A percentile compares a stretch with the other conserved stretches of the same genome.
Conservation (phyloP, 2,329 filamentous ascomycete species). For the Stemphylium beticola region DNA sequence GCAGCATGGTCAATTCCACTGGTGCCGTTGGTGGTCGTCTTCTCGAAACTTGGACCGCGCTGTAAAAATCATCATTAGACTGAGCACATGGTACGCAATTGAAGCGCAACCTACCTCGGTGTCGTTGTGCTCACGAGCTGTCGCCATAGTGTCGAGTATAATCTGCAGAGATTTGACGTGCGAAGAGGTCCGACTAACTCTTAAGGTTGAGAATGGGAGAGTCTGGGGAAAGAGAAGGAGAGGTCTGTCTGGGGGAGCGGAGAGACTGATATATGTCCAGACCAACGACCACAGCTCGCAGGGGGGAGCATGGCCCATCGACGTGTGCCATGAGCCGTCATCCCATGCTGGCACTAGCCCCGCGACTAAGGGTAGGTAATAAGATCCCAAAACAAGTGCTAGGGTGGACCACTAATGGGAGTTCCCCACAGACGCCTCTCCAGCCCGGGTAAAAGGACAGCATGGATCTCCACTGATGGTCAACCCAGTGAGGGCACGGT, state of each 20-base stretch:
- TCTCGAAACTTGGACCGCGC: slow-evolving; percentile 32
- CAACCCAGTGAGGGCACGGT: slow-evolving; percentile 28
- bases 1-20: slow-evolving; percentile 50
- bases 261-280: slow-evolving; percentile 41
- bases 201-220: slow-evolving; percentile 6
- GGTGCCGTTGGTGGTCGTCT: slow-evolving; percentile 39
- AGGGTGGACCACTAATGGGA: slow-evolving; percentile 37
- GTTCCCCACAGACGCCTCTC: slow-evolving; percentile 37
- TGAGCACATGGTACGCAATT: not conserved
- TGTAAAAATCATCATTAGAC: slow-evolving; percentile 18
- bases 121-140: slow-evolving; percentile 48
- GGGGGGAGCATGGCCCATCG: slow-evolving; percentile 32
- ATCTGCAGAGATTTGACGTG: not conserved
- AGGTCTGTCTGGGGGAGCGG: slow-evolving; percentile 37
- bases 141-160: slow-evolving; percentile 48
- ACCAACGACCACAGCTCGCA: slow-evolving; percentile 23
- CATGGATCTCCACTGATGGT: slow-evolving; percentile 29
- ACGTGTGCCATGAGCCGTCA: slow-evolving; percentile 42
- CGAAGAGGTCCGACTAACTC: slow-evolving; percentile 1
- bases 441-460: slow-evolving; percentile 45
- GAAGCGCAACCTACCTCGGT: slow-evolving; percentile 32
- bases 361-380: slow-evolving; percentile 33
- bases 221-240: slow-evolving; percentile 33
- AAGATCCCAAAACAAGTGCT: slow-evolving; percentile 36
- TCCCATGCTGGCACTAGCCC: slow-evolving; percentile 29